These are phyloP conservation scores for Zalerion maritima DNA, from an alignment of 495 filamentous ascomycete genomes.

Conservation along the genomic window DNA sequence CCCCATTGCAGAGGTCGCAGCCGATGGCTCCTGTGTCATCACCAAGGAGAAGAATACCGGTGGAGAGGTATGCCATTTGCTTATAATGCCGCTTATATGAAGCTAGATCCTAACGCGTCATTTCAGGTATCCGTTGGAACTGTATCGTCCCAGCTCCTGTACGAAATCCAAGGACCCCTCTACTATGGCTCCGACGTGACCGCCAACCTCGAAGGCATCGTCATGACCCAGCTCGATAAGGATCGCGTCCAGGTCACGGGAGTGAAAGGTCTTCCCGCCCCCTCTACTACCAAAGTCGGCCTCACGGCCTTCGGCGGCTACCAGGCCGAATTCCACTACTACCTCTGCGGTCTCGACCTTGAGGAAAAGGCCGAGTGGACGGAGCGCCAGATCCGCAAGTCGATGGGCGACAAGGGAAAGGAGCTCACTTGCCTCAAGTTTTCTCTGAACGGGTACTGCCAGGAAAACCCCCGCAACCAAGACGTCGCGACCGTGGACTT, in stretches of 20 bases:
- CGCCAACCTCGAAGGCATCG: slow-evolving; percentile 31
- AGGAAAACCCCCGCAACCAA: slow-evolving; percentile 16
- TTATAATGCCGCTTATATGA: too few relatives aligned
- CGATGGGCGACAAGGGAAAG: slow-evolving; percentile 6
- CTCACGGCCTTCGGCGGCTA: slow-evolving; percentile 32
- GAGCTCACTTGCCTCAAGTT: slow-evolving; percentile 15
- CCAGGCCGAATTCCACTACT: slow-evolving; percentile 20
- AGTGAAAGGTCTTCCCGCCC: slow-evolving; percentile 30
- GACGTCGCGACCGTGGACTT: slow-evolving; percentile 15
- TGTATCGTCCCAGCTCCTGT: slow-evolving; percentile 36
- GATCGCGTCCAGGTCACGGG: slow-evolving; percentile 28
- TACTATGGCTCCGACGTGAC: slow-evolving; percentile 45
- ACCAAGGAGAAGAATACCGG: slow-evolving; percentile 16
- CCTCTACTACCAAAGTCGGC: slow-evolving; percentile 36
- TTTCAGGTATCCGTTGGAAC: slow-evolving; percentile 39
- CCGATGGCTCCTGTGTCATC: slow-evolving; percentile 28
- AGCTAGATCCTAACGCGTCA: too few relatives aligned
- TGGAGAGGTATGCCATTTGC: too few relatives aligned
- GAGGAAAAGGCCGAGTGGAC: slow-evolving; percentile 18
- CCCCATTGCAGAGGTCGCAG: slow-evolving; percentile 42
- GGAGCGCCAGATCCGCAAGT: slow-evolving; percentile 23
- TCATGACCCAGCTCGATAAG: slow-evolving; percentile 29
- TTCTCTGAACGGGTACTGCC: slow-evolving; percentile 14
- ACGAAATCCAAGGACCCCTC: slow-evolving; percentile 43
- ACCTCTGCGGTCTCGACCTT: slow-evolving; percentile 11